Percentiles rank a stretch among this genome's conserved stretches.
phyloP scores from a whole-genome alignment of 345 rosid species.

The Aquilaria sinensis region DNA sequence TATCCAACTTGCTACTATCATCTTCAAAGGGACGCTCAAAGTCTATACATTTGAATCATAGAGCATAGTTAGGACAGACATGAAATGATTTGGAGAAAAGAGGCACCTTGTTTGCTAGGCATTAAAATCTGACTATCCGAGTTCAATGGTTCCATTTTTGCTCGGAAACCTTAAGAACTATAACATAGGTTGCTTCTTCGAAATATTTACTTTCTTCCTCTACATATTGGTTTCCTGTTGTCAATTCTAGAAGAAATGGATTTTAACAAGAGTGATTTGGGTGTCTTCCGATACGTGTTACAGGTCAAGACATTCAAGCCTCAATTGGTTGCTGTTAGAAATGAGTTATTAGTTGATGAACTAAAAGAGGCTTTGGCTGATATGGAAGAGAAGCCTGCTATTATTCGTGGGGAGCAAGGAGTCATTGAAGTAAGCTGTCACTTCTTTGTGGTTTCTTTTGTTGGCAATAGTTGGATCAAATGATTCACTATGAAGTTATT shows the following conservation, averaged over 20 bases:
- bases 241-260: not conserved
- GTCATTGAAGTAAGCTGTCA: conserved; percentile 54
- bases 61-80: not conserved
- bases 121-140: too few species aligned
- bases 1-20: too few species aligned
- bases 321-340: conserved; percentile 72
- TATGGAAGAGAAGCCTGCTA: conserved; percentile 79
- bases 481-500: conserved; percentile 16
- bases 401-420: conserved; percentile 93
- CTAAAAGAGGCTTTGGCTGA: conserved; percentile 80
- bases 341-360: conserved; percentile 66
- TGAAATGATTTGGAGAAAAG: conserved; percentile 1
- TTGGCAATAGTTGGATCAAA: conserved; percentile 1
- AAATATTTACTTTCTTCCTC: too few species aligned
- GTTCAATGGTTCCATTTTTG: too few species aligned
- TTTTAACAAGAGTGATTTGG: not conserved
- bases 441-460: conserved; percentile 2
- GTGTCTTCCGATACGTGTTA: conserved; percentile 11
- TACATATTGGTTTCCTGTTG: too few species aligned
- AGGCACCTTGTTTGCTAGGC: not conserved
- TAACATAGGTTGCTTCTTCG: too few species aligned
- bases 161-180: too few species aligned
- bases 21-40: too few species aligned
- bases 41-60: too few species aligned
- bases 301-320: conserved; percentile 90